Percentiles rank a stretch among this genome's conserved stretches.
These are phyloP conservation scores for Fraxinus pennsylvanica DNA, from an alignment of 257 asterid species.

Conservation along the genomic window DNA sequence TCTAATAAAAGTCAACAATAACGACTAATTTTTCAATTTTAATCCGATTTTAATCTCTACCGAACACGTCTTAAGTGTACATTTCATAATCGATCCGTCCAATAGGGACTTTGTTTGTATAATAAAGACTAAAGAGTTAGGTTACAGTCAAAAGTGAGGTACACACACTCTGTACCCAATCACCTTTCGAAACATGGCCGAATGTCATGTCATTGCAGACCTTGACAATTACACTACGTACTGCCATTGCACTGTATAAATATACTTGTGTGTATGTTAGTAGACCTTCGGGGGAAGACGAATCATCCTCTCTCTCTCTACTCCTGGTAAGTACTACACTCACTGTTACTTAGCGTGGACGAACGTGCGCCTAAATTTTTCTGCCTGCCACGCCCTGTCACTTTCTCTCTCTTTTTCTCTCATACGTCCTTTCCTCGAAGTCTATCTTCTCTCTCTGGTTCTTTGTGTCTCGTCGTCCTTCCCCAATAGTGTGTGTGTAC, in stretches of 20 bases:
- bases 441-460: neutral
- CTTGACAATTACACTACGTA: neutral
- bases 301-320: neutral
- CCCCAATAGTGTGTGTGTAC: neutral
- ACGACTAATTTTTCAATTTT: no score
- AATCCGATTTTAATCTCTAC: no score
- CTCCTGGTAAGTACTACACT: neutral
- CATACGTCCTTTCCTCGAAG: constrained; percentile 15
- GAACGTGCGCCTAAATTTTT: constrained; percentile 18
- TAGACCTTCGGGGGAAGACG: neutral
- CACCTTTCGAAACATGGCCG: constrained; percentile 29
- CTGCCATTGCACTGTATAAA: neutral
- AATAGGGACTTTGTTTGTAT: no score
- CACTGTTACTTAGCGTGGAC: neutral
- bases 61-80: no score
- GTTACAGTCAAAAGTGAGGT: neutral
- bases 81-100: no score
- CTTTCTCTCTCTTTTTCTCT: neutral
- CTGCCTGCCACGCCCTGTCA: constrained; percentile 2
- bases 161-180: constrained; percentile 20
- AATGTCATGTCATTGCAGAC: constrained; percentile 11
- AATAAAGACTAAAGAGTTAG: no score
- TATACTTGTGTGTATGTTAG: neutral
- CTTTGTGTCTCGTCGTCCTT: constrained; percentile 1
- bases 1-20: no score